These are phyloP conservation scores for Anethum foeniculum DNA, from an alignment of 140 eudicot genomes.

Conservation along the genomic window DNA sequence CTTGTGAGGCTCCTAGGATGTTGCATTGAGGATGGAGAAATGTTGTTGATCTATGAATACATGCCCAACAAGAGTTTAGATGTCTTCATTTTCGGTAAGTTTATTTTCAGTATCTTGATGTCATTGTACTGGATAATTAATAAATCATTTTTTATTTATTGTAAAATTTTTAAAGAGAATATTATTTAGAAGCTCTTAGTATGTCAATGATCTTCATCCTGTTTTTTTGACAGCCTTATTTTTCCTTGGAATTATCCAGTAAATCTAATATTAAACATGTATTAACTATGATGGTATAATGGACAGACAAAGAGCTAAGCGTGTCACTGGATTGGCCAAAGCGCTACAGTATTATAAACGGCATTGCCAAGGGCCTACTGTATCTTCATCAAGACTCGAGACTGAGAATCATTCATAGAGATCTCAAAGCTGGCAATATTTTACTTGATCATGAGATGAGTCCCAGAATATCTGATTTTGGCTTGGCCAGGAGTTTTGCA, in stretches of 20 bases:
- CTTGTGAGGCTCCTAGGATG: conserved; percentile 17
- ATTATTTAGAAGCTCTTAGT: background rate
- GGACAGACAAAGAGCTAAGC: conserved; percentile 2
- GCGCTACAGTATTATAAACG: conserved; percentile 8
- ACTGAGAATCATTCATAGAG: conserved; percentile 12
- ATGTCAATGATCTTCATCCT: background rate
- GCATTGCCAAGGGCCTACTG: conserved; percentile 4
- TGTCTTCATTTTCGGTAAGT: conserved; percentile 1
- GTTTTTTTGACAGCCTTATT: background rate
- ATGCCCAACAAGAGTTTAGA: conserved; percentile 10
- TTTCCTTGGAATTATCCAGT: background rate
- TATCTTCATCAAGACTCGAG: conserved; percentile 12
- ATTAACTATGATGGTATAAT: background rate
- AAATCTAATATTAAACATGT: background rate
- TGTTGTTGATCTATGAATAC: conserved; percentile 10
- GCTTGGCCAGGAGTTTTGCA: conserved; percentile 10
- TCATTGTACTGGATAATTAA: background rate
- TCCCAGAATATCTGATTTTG: conserved; percentile 11
- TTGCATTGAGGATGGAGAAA: conserved; percentile 10
- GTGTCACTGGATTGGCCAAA: conserved; percentile 5
- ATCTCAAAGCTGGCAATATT: conserved; percentile 11
- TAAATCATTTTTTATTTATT: background rate
- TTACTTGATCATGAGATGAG: conserved; percentile 10
- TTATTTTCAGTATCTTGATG: background rate
- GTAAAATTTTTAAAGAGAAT: background rate